Evolutionary conservation across 2,329 filamentous ascomycete species (phyloP), one percentile per base, ranked within the genome.

Genomic region (Diaporthe batatas): DNA sequence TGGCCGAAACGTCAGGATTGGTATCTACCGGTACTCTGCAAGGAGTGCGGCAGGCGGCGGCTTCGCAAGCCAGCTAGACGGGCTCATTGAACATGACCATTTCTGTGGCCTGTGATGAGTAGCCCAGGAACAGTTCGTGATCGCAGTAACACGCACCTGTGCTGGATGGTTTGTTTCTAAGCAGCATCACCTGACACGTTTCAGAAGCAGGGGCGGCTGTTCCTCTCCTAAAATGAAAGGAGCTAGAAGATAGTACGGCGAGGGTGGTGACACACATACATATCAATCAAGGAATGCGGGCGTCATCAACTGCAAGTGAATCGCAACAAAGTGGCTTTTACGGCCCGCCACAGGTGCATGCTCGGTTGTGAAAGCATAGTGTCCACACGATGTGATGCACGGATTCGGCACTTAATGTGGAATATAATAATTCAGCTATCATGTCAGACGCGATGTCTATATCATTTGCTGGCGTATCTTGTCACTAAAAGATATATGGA

Each of bases 1-100:
- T 69, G 53, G 67, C 67, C 53, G 39, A 25, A 34, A 2, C 67
- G 67, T 39, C 67, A 69, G 14, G 53, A 58, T 16, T 69, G 67
- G 67, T 69, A 69, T 11, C 55, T 69, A 12, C 53, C 36, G 32
- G 39, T 21, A 5, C 39, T 58, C 7, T 69, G 67, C 29, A 49
- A 58, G 21, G 53, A 39, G 6, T 69, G 53, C 4, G 39, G 67
- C 29, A 55, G 67, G 53, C 29, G 53, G 32, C 57, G 49, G 10
- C 54, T 70, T 53, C 54, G 14, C 32, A 59, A 59, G 39, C 5
- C 55, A 14, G 7, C 29, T 51, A 53, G 53, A 32, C 54, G 21
- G 57, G n/a, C 23, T 68, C 7, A 57, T 44, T 57, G 12, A 32
- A 59, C 8, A 32, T n/a, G 23, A 51, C 12, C 42, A 32, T 23